Percentiles rank a stretch among this genome's conserved stretches.
These are phyloP conservation scores for Articulospora tetracladia DNA, from an alignment of 495 filamentous ascomycete genomes.

Conservation along the genomic window DNA sequence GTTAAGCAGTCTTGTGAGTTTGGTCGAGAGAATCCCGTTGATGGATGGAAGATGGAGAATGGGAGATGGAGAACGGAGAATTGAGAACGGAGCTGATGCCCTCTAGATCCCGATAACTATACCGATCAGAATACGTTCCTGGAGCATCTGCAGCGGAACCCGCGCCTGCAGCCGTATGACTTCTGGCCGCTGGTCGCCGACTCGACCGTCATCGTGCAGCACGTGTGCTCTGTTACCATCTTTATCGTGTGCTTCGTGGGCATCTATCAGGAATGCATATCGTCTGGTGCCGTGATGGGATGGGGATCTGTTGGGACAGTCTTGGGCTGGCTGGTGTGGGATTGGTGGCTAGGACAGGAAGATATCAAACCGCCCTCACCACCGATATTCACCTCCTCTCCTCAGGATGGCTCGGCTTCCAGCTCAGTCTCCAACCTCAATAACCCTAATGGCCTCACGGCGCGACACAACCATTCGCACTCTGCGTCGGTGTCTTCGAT, in stretches of 20 bases:
- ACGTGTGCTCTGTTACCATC: slow-evolving; percentile 89
- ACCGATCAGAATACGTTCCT: slow-evolving; percentile 95
- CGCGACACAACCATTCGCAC: slow-evolving; percentile 25
- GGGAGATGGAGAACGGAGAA: no score
- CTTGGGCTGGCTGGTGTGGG: slow-evolving; percentile 87
- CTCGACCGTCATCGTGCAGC: slow-evolving; percentile 94
- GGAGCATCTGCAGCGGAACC: slow-evolving; percentile 93
- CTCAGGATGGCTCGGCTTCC: slow-evolving; percentile 26
- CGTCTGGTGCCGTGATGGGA: slow-evolving; percentile 80
- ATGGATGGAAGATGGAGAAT: no score
- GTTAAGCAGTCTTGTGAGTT: slow-evolving; percentile 88
- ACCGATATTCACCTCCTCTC: slow-evolving; percentile 25
- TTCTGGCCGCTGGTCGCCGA: slow-evolving; percentile 97
- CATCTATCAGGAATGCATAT: slow-evolving; percentile 80
- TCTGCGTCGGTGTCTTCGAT: slow-evolving; percentile 26
- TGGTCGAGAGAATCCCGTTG: neutral
- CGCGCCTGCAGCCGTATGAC: slow-evolving; percentile 89
- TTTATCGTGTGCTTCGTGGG: slow-evolving; percentile 92
- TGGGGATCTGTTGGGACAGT: slow-evolving; percentile 81
- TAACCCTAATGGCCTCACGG: slow-evolving; percentile 21
- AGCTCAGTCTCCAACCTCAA: slow-evolving; percentile 41
- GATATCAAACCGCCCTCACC: slow-evolving; percentile 31
- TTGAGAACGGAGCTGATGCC: no score
- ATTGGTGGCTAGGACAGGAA: slow-evolving; percentile 74
- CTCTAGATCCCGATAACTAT: slow-evolving; percentile 91